Conservation (phyloP, 345 rosid species). For the Salix exigua region DNA sequence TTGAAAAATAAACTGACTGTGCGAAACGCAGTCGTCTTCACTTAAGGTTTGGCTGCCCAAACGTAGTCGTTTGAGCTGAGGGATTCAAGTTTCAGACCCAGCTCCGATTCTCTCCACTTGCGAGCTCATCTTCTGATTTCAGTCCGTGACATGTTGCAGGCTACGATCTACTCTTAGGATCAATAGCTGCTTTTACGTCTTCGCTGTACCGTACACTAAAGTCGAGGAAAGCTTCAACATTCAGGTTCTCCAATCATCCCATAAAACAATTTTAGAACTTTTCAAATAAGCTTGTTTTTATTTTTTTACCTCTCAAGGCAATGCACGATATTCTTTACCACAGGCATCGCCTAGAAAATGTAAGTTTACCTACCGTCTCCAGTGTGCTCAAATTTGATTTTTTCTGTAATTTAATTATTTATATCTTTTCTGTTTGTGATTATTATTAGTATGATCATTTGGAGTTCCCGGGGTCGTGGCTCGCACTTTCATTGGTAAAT, state of each 20-base stretch:
- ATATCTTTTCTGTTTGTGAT: constrained; percentile 1
- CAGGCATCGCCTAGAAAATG: constrained; percentile 58
- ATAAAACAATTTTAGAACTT: not conserved
- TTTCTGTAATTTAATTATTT: not conserved
- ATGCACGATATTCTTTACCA: constrained; percentile 92
- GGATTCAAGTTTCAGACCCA: no score
- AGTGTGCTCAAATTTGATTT: not conserved
- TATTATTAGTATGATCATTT: constrained; percentile 76
- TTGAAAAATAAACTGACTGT: no score
- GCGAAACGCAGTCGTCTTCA: no score
- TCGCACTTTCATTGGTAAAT: constrained; percentile 82
- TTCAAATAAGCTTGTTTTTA: no score
- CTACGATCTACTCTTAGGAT: constrained; percentile 72
- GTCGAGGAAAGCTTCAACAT: constrained; percentile 98
- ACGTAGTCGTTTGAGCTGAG: no score
- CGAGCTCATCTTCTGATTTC: no score
- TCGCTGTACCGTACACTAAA: constrained; percentile 79
- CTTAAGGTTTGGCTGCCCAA: no score
- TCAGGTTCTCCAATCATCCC: constrained; percentile 44
- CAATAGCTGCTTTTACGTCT: constrained; percentile 70
- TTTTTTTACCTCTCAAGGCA: constrained; percentile 51
- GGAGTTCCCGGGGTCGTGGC: constrained; percentile 97
- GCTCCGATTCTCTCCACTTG: no score
- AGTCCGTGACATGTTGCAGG: no score
- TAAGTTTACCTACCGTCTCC: constrained; percentile 30